Evolutionary conservation across 2,329 filamentous ascomycete genomes (phyloP).

Genomic region (Oidium heveae): DNA sequence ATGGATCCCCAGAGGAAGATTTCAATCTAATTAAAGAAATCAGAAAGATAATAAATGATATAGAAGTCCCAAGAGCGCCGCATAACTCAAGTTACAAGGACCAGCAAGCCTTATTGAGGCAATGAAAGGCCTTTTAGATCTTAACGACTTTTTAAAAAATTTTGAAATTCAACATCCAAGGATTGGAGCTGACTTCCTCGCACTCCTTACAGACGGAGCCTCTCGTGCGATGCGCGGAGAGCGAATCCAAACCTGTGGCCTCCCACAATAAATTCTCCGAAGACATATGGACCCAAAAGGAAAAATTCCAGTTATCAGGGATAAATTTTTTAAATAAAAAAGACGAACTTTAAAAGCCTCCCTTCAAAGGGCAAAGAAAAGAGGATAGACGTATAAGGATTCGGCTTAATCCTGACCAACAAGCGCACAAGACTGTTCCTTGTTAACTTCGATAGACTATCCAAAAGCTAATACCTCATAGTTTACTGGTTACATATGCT

Average conservation of each 20-base stretch:
- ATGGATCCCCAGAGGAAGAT: not conserved
- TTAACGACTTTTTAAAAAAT: not conserved
- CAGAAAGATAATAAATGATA: not conserved
- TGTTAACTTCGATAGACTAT: too few relatives aligned
- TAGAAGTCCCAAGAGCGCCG: not conserved
- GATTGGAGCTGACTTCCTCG: not conserved
- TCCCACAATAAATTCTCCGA: not conserved
- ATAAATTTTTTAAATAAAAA: not conserved
- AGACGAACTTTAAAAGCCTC: not conserved
- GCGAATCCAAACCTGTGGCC: not conserved
- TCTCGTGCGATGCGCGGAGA: conserved; percentile 1
- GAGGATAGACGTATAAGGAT: not conserved
- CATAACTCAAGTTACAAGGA: not conserved
- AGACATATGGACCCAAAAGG: not conserved
- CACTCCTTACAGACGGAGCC: not conserved
- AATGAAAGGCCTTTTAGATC: not conserved
- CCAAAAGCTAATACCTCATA: too few relatives aligned
- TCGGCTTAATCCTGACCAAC: not conserved
- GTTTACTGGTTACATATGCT: too few relatives aligned
- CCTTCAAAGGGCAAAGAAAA: not conserved
- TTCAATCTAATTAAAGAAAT: not conserved
- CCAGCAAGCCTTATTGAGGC: not conserved
- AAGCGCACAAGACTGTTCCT: too few relatives aligned
- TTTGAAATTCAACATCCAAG: not conserved
- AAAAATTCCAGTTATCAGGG: not conserved